Evolutionary conservation across 371 early-diverging fungal species (phyloP).

Genomic region (Blyttiomyces sp.): DNA sequence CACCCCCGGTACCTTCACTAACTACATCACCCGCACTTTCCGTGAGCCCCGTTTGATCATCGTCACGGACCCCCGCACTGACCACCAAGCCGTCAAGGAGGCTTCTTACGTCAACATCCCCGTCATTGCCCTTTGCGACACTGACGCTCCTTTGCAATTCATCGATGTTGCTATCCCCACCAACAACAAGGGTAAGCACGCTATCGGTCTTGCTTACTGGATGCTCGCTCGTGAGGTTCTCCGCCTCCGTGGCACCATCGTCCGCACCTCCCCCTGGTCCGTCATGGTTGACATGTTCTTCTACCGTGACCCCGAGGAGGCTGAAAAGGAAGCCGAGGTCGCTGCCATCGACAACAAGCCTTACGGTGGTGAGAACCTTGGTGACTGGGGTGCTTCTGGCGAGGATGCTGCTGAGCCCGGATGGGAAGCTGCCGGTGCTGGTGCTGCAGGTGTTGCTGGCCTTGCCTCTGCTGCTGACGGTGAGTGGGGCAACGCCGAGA

Average conservation of each 20-base stretch:
- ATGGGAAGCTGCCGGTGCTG: conserved; percentile 41
- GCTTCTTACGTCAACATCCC: conserved; percentile 99
- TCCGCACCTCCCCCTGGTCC: conserved; percentile 82
- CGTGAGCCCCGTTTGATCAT: conserved; percentile 98
- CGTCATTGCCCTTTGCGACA: conserved; percentile 97
- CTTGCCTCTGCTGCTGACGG: conserved; percentile 29
- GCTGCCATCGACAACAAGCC: conserved; percentile 44
- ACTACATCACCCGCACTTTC: conserved; percentile 98
- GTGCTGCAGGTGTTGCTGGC: conserved; percentile 36
- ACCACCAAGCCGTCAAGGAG: conserved; percentile 98
- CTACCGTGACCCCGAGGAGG: conserved; percentile 94
- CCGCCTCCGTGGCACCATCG: conserved; percentile 91
- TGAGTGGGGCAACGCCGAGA: conserved; percentile 55
- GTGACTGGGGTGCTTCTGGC: conserved; percentile 29
- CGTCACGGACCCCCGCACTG: conserved; percentile 96
- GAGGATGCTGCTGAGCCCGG: conserved; percentile 21
- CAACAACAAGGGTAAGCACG: conserved; percentile 98
- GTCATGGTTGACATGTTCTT: conserved; percentile 99
- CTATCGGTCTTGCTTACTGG: conserved; percentile 97
- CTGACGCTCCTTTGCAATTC: conserved; percentile 90
- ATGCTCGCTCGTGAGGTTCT: conserved; percentile 96
- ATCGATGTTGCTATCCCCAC: conserved; percentile 99
- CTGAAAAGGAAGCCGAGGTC: conserved; percentile 77
- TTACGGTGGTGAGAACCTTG: conserved; percentile 37
- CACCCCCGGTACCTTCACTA: conserved; percentile 99